Base-by-base conservation (phyloP, 2,329 filamentous ascomycete genomes). In the Calonectria ilicicola region DNA sequence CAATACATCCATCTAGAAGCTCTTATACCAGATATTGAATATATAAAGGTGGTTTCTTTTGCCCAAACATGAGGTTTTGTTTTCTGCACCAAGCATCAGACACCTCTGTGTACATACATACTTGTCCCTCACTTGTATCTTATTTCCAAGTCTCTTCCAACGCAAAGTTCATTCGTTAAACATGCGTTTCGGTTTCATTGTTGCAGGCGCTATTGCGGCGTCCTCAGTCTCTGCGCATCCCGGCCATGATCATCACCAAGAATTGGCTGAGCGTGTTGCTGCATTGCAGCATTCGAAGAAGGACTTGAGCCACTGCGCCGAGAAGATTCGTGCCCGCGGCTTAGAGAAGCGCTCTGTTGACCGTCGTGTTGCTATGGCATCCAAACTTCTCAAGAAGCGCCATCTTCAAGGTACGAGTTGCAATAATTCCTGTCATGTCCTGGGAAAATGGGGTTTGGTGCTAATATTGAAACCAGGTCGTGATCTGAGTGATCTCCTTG, bases 271-370 rank as follows among this genome's bases (percentile, higher is more conserved):
- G 27, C 65, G 65, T 21, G 26, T 26, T 27, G 53, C 29, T 7
- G 53, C 65, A 29, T 14, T 68, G 21, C 29, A 49, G 21, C 32
- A 62, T 29, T 47, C 65, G 3, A 68, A 68, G 32, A 68, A 68
- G 19, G 53, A 68, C 32, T 38, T 68, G 42, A 68, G 53, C 44
- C 65, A 68, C 19, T 68, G 65, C 32, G 65, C 65, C 6, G 65
- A 62, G 17, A 68, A 68, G 29, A 47, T 68, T 32, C 53, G 65
- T 23, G 65, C 65, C 32, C 40, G 65, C 21, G 65, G 65, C 9
- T 5, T 68, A 0, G 65, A 68, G 53, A 68, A 68, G n/a, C 65
- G 65, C 21, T 62, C 65, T 7, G 44, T 68, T 17, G 53, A 68
- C 21, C 53, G 65, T 26, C 66, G 66, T 35, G 23, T 42, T 32